Base-by-base conservation (phyloP, 2,329 filamentous ascomycete genomes). In the Fusarium decemcellulare region DNA sequence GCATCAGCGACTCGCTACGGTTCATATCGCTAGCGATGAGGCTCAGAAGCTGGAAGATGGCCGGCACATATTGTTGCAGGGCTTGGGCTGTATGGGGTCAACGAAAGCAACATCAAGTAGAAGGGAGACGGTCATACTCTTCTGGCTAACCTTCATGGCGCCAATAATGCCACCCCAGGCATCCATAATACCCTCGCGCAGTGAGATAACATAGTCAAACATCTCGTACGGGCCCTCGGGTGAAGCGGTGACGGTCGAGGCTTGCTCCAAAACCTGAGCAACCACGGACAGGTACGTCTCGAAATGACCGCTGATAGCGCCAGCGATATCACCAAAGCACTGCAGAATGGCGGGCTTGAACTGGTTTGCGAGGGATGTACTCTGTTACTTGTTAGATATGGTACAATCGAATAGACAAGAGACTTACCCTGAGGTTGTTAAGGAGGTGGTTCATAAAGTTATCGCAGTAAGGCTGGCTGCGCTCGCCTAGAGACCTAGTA, bases 311-410 rank as follows among this genome's bases (percentile, higher is more conserved):
- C 92, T 90, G 74, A 99, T 99, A 53, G 96, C 95, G 74, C 95
- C 93, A 40, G 96, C 96, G 82, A 99, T 97, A 77, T 99, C 96
- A 63, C 96, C 96, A 77, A 99, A 99, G 79, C 94, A 98, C 81
- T 98, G 95, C 59, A 99, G 88, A 71, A 99, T 99, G 30, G 96
- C 94, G 46, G 96, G 96, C 88, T 98, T 98, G 84, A 98, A 97
- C 82, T 97, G 94, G 81, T 98, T 97, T 72, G 93, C 92, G 57
- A 97, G 87, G n/a, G 91, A 89, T 12, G 92, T 90, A 81, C 93
- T 97, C 90, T 94, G 78, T 61, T 60, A 40, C 5, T 39, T 46
- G 57, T 72, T 70, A 73, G 70, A 57, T 15, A 12, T 29, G 44
- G n/a, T 9, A 32, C 8, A 29, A 14, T 23, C 4, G 51, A 51